A percentile compares a stretch with the other conserved stretches of the same genome.
These are phyloP conservation scores for Grosmannia clavigera DNA, from an alignment of 2,329 filamentous ascomycete species.

Conservation along the genomic window DNA sequence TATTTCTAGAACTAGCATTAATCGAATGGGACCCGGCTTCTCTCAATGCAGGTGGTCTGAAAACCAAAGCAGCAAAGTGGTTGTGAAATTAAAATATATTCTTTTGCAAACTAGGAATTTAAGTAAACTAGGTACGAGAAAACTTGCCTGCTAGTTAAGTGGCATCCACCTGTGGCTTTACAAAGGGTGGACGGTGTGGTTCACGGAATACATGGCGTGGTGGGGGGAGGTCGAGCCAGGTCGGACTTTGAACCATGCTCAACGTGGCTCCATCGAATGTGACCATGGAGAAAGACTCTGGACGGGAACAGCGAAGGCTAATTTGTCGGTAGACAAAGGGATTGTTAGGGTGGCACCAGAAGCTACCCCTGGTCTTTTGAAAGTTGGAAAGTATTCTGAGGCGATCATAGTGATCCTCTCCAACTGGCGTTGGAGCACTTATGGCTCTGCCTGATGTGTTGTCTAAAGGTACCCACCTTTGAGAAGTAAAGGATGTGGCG, in stretches of 20 bases:
- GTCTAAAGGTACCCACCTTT: constrained; percentile 6
- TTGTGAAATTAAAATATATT: background rate
- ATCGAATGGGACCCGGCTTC: background rate
- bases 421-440: background rate
- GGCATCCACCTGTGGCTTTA: background rate
- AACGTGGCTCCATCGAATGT: constrained; percentile 23
- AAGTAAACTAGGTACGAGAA: background rate
- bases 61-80: background rate
- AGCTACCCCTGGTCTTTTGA: constrained; percentile 3
- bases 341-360: constrained; percentile 7
- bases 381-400: constrained; percentile 1
- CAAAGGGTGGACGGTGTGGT: background rate
- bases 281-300: constrained; percentile 7
- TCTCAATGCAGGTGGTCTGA: background rate
- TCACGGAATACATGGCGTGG: constrained; percentile 3
- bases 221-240: constrained; percentile 10
- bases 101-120: background rate
- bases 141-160: background rate
- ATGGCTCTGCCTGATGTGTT: constrained; percentile 7
- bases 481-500: background rate
- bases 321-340: constrained; percentile 16
- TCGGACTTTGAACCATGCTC: constrained; percentile 20
- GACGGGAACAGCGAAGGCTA: constrained; percentile 15
- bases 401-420: constrained; percentile 1
- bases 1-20: background rate